phyloP scores from a whole-genome alignment of 768 basidiomycete genomes.

The Mycena kentingensis region DNA sequence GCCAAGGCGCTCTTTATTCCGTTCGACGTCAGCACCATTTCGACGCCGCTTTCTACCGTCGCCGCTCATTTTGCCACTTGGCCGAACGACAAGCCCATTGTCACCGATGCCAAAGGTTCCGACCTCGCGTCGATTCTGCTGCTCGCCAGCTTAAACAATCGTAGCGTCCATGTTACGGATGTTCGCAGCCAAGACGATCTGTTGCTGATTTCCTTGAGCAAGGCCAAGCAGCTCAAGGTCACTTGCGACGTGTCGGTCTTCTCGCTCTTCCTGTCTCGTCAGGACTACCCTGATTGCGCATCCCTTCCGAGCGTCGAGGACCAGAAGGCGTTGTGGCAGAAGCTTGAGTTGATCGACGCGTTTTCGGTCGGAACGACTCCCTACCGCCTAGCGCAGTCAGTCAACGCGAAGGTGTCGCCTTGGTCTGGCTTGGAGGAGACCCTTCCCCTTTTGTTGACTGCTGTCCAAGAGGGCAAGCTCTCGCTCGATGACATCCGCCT shows the following conservation, averaged over 20 bases:
- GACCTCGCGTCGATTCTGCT: slow-evolving; percentile 92
- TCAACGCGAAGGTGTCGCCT: slow-evolving; percentile 39
- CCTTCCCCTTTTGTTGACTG: slow-evolving; percentile 83
- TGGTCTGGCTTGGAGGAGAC: slow-evolving; percentile 86
- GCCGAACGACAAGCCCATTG: slow-evolving; percentile 89
- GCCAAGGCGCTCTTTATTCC: slow-evolving; percentile 88
- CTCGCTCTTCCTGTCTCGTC: slow-evolving; percentile 82
- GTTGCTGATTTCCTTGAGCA: slow-evolving; percentile 88
- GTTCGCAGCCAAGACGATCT: slow-evolving; percentile 87
- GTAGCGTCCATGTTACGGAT: slow-evolving; percentile 88
- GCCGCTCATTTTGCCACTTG: slow-evolving; percentile 89
- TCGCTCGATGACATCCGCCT: slow-evolving; percentile 79
- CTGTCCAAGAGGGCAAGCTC: slow-evolving; percentile 77
- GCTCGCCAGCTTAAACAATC: slow-evolving; percentile 88
- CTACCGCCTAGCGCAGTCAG: slow-evolving; percentile 58
- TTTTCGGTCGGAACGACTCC: slow-evolving; percentile 91
- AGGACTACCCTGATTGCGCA: slow-evolving; percentile 66
- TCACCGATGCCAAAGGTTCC: slow-evolving; percentile 90
- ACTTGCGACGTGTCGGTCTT: slow-evolving; percentile 96
- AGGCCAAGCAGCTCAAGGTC: slow-evolving; percentile 89
- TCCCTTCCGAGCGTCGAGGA: slow-evolving; percentile 74
- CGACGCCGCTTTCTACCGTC: slow-evolving; percentile 70
- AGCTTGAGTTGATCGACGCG: slow-evolving; percentile 80
- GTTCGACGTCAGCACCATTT: slow-evolving; percentile 50
- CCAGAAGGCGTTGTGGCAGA: slow-evolving; percentile 83